Conservation (phyloP, 768 basidiomycete genomes). For the Naematelia aurantialba region DNA sequence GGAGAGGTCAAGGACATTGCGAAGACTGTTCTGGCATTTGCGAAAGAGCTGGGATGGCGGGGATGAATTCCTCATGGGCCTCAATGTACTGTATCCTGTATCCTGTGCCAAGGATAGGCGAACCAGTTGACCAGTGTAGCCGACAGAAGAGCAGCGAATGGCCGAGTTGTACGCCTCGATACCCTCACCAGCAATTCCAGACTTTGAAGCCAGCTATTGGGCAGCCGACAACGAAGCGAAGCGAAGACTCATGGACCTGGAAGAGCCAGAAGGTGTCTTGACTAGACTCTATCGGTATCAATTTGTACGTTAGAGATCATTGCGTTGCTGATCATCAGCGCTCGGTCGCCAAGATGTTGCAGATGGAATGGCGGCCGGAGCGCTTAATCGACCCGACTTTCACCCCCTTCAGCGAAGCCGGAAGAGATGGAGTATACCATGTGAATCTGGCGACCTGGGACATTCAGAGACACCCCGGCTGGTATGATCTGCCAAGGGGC, state of each 20-base stretch:
- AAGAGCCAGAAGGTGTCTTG: slow-evolving; percentile 21
- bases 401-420: slow-evolving; percentile 28
- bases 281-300: slow-evolving; percentile 31
- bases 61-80: slow-evolving; percentile 9
- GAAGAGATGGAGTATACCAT: slow-evolving; percentile 24
- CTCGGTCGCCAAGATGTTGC: slow-evolving; percentile 32
- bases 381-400: slow-evolving; percentile 31
- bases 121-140: slow-evolving; percentile 7
- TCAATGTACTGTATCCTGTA: slow-evolving; percentile 20
- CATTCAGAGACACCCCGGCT: slow-evolving; percentile 31
- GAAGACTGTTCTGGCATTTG: slow-evolving; percentile 11
- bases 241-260: slow-evolving; percentile 9
- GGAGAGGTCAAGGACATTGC: not conserved
- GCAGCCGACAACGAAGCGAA: slow-evolving; percentile 20
- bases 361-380: slow-evolving; percentile 35
- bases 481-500: slow-evolving; percentile 41
- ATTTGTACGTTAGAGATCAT: slow-evolving; percentile 15
- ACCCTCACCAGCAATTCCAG: slow-evolving; percentile 27
- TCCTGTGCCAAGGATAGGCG: not conserved
- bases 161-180: slow-evolving; percentile 30
- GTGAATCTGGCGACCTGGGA: slow-evolving; percentile 34
- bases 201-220: not conserved
- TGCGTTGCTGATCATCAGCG: slow-evolving; percentile 14
- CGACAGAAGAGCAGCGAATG: slow-evolving; percentile 17
- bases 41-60: slow-evolving; percentile 6